Evolutionary conservation across 306 rosid genomes (phyloP), one percentile per base, ranked within the genome.

Genomic region (Pueraria montana): DNA sequence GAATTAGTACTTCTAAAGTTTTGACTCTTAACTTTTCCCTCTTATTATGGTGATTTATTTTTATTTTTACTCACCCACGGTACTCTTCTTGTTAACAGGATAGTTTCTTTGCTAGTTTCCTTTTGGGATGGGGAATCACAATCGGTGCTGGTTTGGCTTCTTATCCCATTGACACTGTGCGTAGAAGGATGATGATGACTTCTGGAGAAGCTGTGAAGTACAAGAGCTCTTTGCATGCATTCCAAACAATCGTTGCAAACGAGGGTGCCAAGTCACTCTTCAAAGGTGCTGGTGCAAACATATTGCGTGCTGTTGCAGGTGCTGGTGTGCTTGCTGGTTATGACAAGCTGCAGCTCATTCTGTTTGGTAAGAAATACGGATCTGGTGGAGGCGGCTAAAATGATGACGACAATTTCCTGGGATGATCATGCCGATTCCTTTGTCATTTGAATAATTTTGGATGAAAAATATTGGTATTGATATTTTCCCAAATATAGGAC

Each of bases 181-280:
- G 98, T 38, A 92, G 97, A 92, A 91, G 98, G 77, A 94, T 92
- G 98, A 94, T 94, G 98, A 94, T 92, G 97, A 94, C 98, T 53
- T 94, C 98, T n/a, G 98, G 98, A 36, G 98, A 94, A 89, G 97
- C 95, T 58, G 98, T 94, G 18, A 92, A 94, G 83, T 94, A 94
- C 79, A 89, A 77, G 8, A 91, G 96, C 88, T 92, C 98, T 53
- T 81, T 91, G 80, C 89, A 91, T 66, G 98, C 97, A 64, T 91
- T 94, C 80, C 81, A 85, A 67, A 92, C 91, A 52, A 94, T 94
- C 7, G 40, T 92, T 0, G 86, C 92, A 81, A 94, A 94, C 0
- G 98, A 94, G 88, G 98, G 97, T 66, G 0, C 96, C 12, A 89
- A 92, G 69, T 94, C 98, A 26, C 97, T 94, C 80, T 94, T 88